These are phyloP conservation scores for Trichosporon faecale DNA, from an alignment of 1,284 basidiomycete species.

Conservation along the genomic window DNA sequence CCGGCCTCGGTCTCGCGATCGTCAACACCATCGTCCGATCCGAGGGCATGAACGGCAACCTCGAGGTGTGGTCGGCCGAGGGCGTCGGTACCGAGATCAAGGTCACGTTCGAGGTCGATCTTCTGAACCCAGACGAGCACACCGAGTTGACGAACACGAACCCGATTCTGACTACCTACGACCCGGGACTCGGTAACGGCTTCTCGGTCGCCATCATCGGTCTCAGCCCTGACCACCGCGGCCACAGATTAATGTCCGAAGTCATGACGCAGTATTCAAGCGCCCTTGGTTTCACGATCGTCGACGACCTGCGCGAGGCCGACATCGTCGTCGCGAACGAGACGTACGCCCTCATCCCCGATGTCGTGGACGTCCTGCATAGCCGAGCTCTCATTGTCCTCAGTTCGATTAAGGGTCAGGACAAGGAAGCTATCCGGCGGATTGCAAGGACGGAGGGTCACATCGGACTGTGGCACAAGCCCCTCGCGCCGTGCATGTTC, in stretches of 20 bases:
- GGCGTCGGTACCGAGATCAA: constrained; percentile 90
- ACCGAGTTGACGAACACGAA: background rate
- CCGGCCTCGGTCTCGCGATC: constrained; percentile 93
- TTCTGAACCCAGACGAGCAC: constrained; percentile 29
- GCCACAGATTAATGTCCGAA: constrained; percentile 64
- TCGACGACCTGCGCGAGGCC: constrained; percentile 55
- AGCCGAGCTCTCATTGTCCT: constrained; percentile 13
- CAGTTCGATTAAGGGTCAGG: constrained; percentile 53
- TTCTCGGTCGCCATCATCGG: constrained; percentile 68
- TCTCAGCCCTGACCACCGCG: constrained; percentile 66
- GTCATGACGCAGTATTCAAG: constrained; percentile 67
- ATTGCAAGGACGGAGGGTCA: background rate
- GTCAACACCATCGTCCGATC: constrained; percentile 82
- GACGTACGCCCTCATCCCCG: constrained; percentile 57
- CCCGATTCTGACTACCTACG: background rate
- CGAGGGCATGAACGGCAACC: constrained; percentile 78
- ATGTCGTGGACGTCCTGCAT: constrained; percentile 50
- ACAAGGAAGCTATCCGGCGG: constrained; percentile 26
- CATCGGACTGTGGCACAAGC: constrained; percentile 3
- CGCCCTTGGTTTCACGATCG: constrained; percentile 74
- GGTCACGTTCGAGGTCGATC: constrained; percentile 75
- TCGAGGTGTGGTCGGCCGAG: constrained; percentile 60
- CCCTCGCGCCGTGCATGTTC: background rate
- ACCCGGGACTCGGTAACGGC: constrained; percentile 44
- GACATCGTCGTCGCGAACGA: constrained; percentile 84